Evolutionary conservation across 345 rosid species (phyloP), one percentile per base, ranked within the genome.

Genomic region (Boechera divaricarpa): DNA sequence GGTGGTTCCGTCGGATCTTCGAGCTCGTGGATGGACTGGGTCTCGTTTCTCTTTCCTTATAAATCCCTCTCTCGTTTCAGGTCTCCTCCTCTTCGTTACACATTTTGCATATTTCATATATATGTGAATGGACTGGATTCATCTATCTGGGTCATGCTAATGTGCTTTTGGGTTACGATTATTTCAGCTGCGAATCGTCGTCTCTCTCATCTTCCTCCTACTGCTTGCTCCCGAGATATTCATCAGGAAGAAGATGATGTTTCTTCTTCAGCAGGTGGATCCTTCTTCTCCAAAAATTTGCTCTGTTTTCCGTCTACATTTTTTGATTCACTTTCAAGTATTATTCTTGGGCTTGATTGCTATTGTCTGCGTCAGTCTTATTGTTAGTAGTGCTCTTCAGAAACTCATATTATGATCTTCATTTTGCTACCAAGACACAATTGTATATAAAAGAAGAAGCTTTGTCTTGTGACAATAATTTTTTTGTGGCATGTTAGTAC

Each of bases 191-290:
- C 56, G 47, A 80, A 33, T 56, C 67, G 64, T 39, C 83, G 82
- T 45, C 83, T 75, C 15, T 29, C 68, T 10, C 78, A 49, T 29
- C 74, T 65, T 63, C 33, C 58, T 72, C 80, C 80, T 5, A 44
- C 82, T 77, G 76, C 84, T 32, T 83, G 83, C 81, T 81, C 91
- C 62, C 79, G 67, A 70, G 86, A 82, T 64, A 55, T 83, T 31
- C 85, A 89, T 63, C 92, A 77, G 78, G 96, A 86, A 62, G 88
- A 81, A 62, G 88, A 81, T 77, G 81, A 83, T 64, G 72, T 85
- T 56, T 88, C 89, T 41, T 70, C 80, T 72, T 70, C 89, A 45
- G 97, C 32, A 41, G 44, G 97, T 89, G 76, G 67, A 38, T 65
- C 56, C 82, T 54, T 69, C 67, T 74, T 29, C 71, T 26, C 73